phyloP scores from a whole-genome alignment of 495 filamentous ascomycete genomes.

The Penicillium maclennaniae region DNA sequence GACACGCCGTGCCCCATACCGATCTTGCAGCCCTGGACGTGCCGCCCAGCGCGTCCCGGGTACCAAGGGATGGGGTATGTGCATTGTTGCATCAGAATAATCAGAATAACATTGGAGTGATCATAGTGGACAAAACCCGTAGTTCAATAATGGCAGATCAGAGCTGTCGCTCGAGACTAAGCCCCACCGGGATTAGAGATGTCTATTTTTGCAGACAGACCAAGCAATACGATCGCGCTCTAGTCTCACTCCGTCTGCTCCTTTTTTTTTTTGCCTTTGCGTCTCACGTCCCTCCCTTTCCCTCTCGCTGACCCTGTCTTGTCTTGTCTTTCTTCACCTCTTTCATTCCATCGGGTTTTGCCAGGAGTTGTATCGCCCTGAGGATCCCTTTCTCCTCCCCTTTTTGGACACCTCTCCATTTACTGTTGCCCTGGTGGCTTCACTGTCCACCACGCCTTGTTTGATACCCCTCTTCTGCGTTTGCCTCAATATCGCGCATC shows the following conservation, averaged over 20 bases:
- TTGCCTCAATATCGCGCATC: slow-evolving; percentile 6
- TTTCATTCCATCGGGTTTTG: slow-evolving; percentile 3
- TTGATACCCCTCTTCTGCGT: slow-evolving; percentile 3
- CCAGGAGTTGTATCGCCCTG: not conserved
- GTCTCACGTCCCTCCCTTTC: not conserved
- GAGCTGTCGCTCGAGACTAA: slow-evolving; percentile 5
- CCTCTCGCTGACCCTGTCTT: not conserved
- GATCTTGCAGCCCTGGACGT: slow-evolving; percentile 2
- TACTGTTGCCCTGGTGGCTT: slow-evolving; percentile 21
- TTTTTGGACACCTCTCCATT: slow-evolving; percentile 3
- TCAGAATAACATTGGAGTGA: not conserved
- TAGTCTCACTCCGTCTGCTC: slow-evolving; percentile 9
- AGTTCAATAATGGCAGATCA: not conserved
- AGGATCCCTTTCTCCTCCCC: not conserved
- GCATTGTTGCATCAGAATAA: slow-evolving; percentile 11
- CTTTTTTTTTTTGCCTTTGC: slow-evolving; percentile 13
- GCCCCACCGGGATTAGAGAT: slow-evolving; percentile 15
- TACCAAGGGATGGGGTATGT: slow-evolving; percentile 22
- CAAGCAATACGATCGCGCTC: slow-evolving; percentile 9
- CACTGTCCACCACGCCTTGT: slow-evolving; percentile 18
- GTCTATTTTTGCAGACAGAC: slow-evolving; percentile 24
- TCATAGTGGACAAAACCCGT: not conserved
- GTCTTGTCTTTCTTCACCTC: not conserved
- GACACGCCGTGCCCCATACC: slow-evolving; percentile 9
- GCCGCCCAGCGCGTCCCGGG: not conserved